Evolutionary conservation across 257 asterid genomes (phyloP).

Genomic region (Solanum ossicruentum): DNA sequence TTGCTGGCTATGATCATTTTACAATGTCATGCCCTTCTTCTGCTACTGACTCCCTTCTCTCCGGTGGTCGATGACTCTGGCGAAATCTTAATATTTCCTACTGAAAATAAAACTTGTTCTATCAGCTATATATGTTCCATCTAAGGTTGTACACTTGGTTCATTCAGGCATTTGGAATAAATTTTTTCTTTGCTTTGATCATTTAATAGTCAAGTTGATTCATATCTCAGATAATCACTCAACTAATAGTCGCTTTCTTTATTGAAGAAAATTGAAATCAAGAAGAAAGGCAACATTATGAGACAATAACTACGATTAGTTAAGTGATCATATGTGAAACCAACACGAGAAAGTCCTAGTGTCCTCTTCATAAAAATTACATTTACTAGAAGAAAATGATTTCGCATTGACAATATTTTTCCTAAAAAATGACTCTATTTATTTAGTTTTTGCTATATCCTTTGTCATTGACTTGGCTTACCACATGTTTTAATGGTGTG

Average conservation of each 20-base stretch:
- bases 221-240: neutral
- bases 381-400: too few species aligned
- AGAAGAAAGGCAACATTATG: too few species aligned
- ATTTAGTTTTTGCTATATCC: neutral
- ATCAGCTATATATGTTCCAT: neutral
- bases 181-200: neutral
- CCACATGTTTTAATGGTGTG: neutral
- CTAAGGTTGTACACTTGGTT: neutral
- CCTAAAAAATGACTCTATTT: too few species aligned
- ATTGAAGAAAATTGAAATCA: too few species aligned
- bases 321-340: too few species aligned
- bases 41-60: neutral
- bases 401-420: too few species aligned
- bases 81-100: neutral
- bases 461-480: neutral
- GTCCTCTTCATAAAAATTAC: too few species aligned
- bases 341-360: too few species aligned
- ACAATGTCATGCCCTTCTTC: neutral
- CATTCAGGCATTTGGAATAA: neutral
- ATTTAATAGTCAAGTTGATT: neutral
- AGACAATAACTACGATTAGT: too few species aligned
- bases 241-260: neutral
- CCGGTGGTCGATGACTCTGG: neutral
- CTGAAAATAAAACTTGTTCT: neutral
- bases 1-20: neutral